A percentile compares a stretch with the other conserved stretches of the same genome.
Evolutionary conservation across 2,329 filamentous ascomycete species (phyloP).

Genomic region (Fusarium bactridioides): DNA sequence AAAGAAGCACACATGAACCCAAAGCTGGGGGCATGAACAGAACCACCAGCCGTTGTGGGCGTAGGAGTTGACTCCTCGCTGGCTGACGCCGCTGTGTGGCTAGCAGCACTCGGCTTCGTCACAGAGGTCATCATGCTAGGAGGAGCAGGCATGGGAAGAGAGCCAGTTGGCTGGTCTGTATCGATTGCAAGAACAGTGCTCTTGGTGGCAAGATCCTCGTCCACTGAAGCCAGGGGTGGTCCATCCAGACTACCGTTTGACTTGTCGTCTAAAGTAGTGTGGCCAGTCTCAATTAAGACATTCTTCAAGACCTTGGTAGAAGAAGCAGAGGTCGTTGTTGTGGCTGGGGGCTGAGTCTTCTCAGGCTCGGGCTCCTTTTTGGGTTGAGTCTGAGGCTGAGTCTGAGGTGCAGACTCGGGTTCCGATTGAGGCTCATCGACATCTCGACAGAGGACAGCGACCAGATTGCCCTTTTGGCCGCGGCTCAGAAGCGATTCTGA

Average conservation of each 20-base stretch:
- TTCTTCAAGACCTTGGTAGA: slow-evolving; percentile 23
- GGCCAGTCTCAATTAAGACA: slow-evolving; percentile 22
- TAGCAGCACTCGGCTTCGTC: slow-evolving; percentile 7
- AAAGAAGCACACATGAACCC: slow-evolving; percentile 27
- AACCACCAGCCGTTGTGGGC: slow-evolving; percentile 17
- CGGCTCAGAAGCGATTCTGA: slow-evolving; percentile 48
- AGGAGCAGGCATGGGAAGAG: slow-evolving; percentile 23
- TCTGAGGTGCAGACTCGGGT: not conserved
- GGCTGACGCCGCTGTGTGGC: not conserved
- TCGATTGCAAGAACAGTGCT: slow-evolving; percentile 32
- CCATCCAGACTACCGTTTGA: slow-evolving; percentile 9
- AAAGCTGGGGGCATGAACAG: slow-evolving; percentile 20
- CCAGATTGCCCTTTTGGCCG: slow-evolving; percentile 48
- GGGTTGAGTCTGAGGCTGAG: slow-evolving; percentile 13
- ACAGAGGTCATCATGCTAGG: slow-evolving; percentile 22
- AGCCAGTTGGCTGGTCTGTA: slow-evolving; percentile 30
- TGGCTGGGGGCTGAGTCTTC: not conserved
- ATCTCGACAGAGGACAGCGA: slow-evolving; percentile 47
- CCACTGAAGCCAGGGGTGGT: slow-evolving; percentile 18
- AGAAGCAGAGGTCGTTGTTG: slow-evolving; percentile 2
- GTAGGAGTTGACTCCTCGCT: slow-evolving; percentile 12
- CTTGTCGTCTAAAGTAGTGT: not conserved
- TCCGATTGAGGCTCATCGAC: slow-evolving; percentile 18
- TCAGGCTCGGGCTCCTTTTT: slow-evolving; percentile 6
- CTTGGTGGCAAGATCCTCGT: slow-evolving; percentile 31